Conservation (phyloP, 371 early-diverging fungal genomes). For the Mucor circinelloides region DNA sequence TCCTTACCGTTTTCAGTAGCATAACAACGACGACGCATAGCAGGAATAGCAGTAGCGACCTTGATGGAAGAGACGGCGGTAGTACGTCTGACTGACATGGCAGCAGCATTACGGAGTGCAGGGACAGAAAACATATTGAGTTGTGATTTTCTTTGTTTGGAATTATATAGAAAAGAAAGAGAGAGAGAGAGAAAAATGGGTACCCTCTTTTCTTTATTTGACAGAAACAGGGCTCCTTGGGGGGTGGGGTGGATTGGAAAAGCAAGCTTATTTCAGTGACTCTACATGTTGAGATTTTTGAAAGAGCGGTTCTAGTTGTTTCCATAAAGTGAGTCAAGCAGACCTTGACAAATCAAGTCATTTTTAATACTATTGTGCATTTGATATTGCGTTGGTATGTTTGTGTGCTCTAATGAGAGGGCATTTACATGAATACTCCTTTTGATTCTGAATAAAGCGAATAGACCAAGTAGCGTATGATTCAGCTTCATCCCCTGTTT, state of each 20-base stretch:
- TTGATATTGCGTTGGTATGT: neutral
- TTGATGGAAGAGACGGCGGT: neutral
- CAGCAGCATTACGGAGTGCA: conserved; percentile 25
- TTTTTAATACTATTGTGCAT: neutral
- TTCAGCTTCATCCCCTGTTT: neutral
- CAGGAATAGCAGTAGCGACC: conserved; percentile 8
- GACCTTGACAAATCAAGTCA: neutral
- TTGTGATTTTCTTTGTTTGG: neutral
- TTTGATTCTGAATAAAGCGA: neutral
- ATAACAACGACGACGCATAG: conserved; percentile 23
- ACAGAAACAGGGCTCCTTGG: conserved; percentile 19
- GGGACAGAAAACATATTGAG: conserved; percentile 23
- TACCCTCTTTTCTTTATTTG: neutral
- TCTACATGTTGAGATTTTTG: neutral
- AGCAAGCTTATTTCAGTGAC: neutral
- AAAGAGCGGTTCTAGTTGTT: neutral
- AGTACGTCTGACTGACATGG: conserved; percentile 19
- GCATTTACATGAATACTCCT: neutral
- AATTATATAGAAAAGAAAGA: neutral
- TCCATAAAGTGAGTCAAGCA: neutral
- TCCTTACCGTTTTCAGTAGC: conserved; percentile 34
- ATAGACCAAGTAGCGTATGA: neutral
- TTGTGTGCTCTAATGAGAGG: neutral
- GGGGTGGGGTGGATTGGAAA: neutral
- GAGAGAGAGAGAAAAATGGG: conserved; percentile 2